phyloP scores from a whole-genome alignment of 2,329 filamentous ascomycete genomes.

The Microcyclospora pomicola region DNA sequence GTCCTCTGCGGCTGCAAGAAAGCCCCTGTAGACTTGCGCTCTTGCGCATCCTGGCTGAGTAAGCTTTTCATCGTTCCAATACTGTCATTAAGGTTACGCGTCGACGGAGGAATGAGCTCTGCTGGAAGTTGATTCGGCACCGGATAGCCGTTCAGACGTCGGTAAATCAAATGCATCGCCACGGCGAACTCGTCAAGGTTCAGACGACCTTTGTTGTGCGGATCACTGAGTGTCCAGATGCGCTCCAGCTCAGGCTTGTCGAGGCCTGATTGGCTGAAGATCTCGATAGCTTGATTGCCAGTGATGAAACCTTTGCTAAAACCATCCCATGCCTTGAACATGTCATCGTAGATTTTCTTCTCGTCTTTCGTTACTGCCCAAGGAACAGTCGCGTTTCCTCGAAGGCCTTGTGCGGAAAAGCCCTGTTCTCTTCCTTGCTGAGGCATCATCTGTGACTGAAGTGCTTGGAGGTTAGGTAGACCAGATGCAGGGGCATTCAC shows the following conservation, averaged over 20 bases:
- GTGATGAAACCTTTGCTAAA: slow-evolving; percentile 84
- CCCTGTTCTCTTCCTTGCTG: slow-evolving; percentile 80
- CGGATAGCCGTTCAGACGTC: slow-evolving; percentile 90
- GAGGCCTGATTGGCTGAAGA: slow-evolving; percentile 89
- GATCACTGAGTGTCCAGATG: slow-evolving; percentile 89
- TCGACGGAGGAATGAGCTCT: slow-evolving; percentile 88
- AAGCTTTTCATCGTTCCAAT: slow-evolving; percentile 87
- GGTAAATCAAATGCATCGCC: slow-evolving; percentile 97
- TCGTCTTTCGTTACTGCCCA: slow-evolving; percentile 99
- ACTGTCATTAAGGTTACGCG: slow-evolving; percentile 81
- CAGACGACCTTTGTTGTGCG: slow-evolving; percentile 83
- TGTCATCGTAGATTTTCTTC: slow-evolving; percentile 87
- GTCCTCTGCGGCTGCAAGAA: slow-evolving; percentile 88
- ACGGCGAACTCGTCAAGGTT: slow-evolving; percentile 97
- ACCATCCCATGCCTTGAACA: slow-evolving; percentile 95
- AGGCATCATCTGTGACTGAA: slow-evolving; percentile 94
- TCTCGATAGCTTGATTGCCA: slow-evolving; percentile 87
- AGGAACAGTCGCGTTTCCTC: slow-evolving; percentile 88
- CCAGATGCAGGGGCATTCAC: slow-evolving; percentile 86
- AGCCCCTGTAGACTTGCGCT: slow-evolving; percentile 76
- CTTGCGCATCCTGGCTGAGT: slow-evolving; percentile 77
- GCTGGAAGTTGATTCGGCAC: slow-evolving; percentile 76
- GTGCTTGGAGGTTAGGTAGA: slow-evolving; percentile 81
- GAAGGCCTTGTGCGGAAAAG: slow-evolving; percentile 74
- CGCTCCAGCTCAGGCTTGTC: slow-evolving; percentile 81